Evolutionary conservation across 805 yeast species (phyloP).

Genomic region (Blastobotrys americana): DNA sequence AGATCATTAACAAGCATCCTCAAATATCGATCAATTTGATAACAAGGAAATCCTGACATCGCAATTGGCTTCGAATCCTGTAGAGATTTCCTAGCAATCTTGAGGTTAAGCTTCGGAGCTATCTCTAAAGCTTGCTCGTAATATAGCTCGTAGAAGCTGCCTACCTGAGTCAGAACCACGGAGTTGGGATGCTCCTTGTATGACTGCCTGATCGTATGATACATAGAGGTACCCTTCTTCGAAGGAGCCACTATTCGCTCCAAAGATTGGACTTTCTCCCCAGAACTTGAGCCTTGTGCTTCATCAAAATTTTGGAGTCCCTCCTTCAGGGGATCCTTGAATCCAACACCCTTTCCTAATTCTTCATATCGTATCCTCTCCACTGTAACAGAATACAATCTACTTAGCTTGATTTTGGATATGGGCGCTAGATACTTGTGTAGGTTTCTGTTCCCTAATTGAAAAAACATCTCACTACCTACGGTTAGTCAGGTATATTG

Average conservation of each 20-base stretch:
- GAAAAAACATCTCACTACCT: no score
- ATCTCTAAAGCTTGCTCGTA: conserved; percentile 77
- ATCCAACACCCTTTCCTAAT: no score
- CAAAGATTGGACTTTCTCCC: neutral
- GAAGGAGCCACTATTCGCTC: neutral
- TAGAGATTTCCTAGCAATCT: conserved; percentile 41
- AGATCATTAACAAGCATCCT: conserved; percentile 63
- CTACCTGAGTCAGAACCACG: conserved; percentile 72
- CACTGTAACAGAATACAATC: no score
- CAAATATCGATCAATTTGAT: conserved; percentile 64
- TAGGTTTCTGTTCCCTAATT: no score
- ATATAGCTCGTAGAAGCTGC: conserved; percentile 45
- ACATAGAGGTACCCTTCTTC: neutral
- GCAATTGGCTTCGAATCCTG: conserved; percentile 38
- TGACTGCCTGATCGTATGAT: neutral
- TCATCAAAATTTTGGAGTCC: no score
- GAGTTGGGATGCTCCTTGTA: conserved; percentile 38
- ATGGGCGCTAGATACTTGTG: no score
- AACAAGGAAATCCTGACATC: conserved; percentile 88
- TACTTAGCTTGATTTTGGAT: no score
- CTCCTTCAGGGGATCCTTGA: no score
- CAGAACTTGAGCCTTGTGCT: no score
- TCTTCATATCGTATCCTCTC: no score
- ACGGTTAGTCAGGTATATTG: no score
- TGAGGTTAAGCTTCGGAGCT: conserved; percentile 65